These are phyloP conservation scores for Ganoderma meredithae DNA, from an alignment of 1,284 basidiomycete species.

Conservation along the genomic window DNA sequence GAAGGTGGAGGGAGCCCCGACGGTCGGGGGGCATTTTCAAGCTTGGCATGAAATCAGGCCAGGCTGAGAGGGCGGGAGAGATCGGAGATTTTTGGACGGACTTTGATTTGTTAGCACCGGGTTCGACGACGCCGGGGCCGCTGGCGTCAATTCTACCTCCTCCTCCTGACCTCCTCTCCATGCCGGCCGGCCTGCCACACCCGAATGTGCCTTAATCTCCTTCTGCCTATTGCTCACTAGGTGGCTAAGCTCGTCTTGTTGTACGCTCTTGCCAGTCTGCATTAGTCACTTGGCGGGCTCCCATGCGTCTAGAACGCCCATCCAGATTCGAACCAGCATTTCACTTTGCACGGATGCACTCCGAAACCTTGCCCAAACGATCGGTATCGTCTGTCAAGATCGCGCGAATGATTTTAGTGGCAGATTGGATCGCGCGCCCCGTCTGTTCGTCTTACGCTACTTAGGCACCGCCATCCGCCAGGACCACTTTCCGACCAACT, in stretches of 20 bases:
- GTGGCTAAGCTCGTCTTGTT: not conserved
- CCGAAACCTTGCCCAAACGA: not conserved
- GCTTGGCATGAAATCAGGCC: not conserved
- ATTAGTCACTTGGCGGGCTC: not conserved
- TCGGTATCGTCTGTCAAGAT: slow-evolving; percentile 6
- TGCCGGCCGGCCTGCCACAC: not conserved
- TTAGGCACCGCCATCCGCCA: slow-evolving; percentile 20
- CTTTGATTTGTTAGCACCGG: slow-evolving; percentile 9
- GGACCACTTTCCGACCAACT: slow-evolving; percentile 15
- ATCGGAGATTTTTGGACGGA: slow-evolving; percentile 1
- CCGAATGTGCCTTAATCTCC: not conserved
- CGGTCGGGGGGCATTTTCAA: not conserved
- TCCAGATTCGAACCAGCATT: not conserved
- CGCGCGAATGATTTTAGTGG: not conserved
- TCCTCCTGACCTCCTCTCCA: not conserved
- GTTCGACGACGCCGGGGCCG: not conserved
- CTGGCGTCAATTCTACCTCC: not conserved
- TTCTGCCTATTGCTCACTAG: not conserved
- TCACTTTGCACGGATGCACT: not conserved
- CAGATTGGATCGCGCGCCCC: not conserved
- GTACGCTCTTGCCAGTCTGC: not conserved
- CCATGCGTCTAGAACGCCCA: not conserved
- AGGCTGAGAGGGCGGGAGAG: not conserved
- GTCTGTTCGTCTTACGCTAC: slow-evolving; percentile 6
- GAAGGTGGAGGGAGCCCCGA: not conserved